Conservation (phyloP, 352 stramenopile genomes). For the Globisporangium nodosum region DNA sequence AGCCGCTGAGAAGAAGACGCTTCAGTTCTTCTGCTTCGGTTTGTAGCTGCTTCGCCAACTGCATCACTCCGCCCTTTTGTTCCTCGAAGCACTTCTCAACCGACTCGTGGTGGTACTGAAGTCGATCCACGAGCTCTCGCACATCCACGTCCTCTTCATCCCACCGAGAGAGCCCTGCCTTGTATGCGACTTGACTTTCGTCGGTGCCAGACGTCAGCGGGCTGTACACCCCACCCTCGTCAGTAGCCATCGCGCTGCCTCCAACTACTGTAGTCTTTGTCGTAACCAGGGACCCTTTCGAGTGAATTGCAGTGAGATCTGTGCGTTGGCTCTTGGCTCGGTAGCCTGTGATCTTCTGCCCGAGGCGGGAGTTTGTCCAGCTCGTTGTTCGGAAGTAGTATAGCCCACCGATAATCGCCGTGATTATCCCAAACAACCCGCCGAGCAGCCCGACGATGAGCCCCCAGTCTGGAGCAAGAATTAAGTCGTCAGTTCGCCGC, state of each 20-base stretch:
- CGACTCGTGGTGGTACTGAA: slow-evolving; percentile 76
- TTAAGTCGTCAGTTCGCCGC: slow-evolving; percentile 66
- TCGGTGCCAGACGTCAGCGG: not conserved
- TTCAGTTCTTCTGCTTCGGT: slow-evolving; percentile 63
- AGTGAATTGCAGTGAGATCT: slow-evolving; percentile 58
- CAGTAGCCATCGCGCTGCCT: slow-evolving; percentile 3
- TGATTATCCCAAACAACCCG: slow-evolving; percentile 70
- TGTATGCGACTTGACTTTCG: slow-evolving; percentile 15
- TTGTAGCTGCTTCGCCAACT: slow-evolving; percentile 63
- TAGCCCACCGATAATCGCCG: slow-evolving; percentile 63
- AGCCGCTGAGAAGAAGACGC: slow-evolving; percentile 49
- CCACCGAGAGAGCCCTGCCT: slow-evolving; percentile 56
- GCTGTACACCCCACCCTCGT: not conserved
- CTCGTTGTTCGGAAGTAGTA: slow-evolving; percentile 85
- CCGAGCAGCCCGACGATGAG: slow-evolving; percentile 75
- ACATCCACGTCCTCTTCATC: slow-evolving; percentile 74
- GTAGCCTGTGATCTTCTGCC: slow-evolving; percentile 32
- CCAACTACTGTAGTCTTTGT: slow-evolving; percentile 20
- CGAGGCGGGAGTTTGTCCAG: slow-evolving; percentile 45
- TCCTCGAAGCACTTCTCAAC: slow-evolving; percentile 72
- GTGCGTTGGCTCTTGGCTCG: slow-evolving; percentile 44
- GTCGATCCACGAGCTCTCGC: slow-evolving; percentile 62
- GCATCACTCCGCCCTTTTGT: slow-evolving; percentile 57
- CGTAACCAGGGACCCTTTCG: slow-evolving; percentile 54
- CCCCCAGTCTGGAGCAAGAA: slow-evolving; percentile 86